Base-by-base conservation (phyloP, 257 asterid species). In the Solanum sparsipilum region DNA sequence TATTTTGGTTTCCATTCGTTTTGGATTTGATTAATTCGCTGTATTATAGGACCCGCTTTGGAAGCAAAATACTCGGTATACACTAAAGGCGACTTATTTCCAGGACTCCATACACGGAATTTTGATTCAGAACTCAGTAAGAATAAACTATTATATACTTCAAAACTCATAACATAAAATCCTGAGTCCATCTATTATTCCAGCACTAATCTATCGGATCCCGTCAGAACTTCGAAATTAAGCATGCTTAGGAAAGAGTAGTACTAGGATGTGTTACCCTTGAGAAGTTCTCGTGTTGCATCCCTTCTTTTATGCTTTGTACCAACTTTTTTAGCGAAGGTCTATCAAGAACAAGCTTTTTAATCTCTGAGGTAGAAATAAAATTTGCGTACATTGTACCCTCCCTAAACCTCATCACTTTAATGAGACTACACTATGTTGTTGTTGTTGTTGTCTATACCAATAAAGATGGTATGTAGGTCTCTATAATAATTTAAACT, bases 31-130 rank as follows among this genome's bases (percentile, higher is more conserved):
- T 67, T 65, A 65, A 65, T 65, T 65, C 32, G 31, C 0, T 12
- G 3, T 25, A 67, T 48, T 48, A 48, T 48, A 67, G 0, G 32
- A 65, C 18, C 16, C 13, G 15, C 16, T 65, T 65, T 10, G 7
- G 72, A 25, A 25, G 18, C 2, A 65, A 65, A 65, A 65, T 67
- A 67, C 27, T 67, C 7, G 18, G 3, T 65, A 65, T 8, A 12
- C 32, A 6, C 35, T 9, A 67, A 25, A 27, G 18, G 18, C 4
- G 34, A 65, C 73, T 6, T 67, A 6, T n/a, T 25, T n/a, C 73
- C 15, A 23, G 0, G 34, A 67, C 34, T 11, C 8, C 9, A 5
- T 13, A n/a, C 18, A 67, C 20, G 1, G 1, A 0, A n/a, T 65
- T 65, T 5, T n/a, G 72, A 12, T 65, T 10, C 16, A 63, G 32